These are phyloP conservation scores for Dichotomopilus funicola DNA, from an alignment of 2,329 filamentous ascomycete species.

Conservation along the genomic window DNA sequence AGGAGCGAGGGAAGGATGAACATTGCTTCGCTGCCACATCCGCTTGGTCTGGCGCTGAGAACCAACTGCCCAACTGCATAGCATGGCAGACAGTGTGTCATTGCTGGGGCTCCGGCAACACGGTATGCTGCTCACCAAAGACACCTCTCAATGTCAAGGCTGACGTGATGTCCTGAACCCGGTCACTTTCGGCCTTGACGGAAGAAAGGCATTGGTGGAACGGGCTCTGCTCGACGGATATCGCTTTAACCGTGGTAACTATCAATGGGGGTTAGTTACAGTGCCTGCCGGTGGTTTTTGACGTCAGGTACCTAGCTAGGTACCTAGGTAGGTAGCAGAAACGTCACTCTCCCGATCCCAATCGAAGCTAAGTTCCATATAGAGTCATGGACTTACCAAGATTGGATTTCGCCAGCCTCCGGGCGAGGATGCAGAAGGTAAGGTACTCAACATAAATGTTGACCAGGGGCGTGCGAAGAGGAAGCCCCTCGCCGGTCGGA, in stretches of 20 bases:
- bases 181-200: background rate
- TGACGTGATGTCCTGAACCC: background rate
- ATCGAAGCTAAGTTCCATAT: background rate
- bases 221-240: background rate
- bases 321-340: background rate
- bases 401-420: background rate
- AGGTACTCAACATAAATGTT: background rate
- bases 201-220: background rate
- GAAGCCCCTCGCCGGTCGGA: background rate
- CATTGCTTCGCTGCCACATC: background rate
- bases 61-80: background rate
- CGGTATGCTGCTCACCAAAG: background rate
- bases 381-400: background rate
- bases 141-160: background rate
- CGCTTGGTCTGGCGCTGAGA: background rate
- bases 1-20: background rate
- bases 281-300: too few relatives aligned
- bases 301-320: too few relatives aligned
- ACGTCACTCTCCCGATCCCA: background rate
- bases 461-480: background rate
- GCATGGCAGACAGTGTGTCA: background rate
- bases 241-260: background rate
- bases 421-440: background rate
- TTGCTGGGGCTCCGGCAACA: background rate
- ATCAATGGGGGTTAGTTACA: background rate